phyloP scores from a whole-genome alignment of 179 eudicot species.

The Silene coronaria region DNA sequence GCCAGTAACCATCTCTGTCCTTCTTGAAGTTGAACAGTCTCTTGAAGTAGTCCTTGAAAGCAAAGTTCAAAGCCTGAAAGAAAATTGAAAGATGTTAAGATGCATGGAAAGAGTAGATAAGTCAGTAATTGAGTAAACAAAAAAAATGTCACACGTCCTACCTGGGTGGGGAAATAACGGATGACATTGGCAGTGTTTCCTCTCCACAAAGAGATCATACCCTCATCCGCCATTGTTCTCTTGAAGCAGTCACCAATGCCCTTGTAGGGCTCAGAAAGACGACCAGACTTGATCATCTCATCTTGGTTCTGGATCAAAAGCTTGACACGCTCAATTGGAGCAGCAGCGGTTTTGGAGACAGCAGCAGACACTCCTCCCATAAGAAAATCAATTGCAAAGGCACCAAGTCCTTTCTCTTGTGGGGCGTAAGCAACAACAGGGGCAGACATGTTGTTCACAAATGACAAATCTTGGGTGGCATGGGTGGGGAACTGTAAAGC shows the following conservation, averaged over 20 bases:
- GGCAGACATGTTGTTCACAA: conserved; percentile 34
- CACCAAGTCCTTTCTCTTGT: conserved; percentile 46
- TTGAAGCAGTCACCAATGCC: conserved; percentile 71
- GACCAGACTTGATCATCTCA: conserved; percentile 67
- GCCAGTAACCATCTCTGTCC: conserved; percentile 79
- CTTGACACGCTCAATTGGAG: conserved; percentile 81
- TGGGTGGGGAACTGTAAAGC: conserved; percentile 37
- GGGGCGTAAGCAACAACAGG: conserved; percentile 63
- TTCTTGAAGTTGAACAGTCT: conserved; percentile 77
- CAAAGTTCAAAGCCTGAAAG: conserved; percentile 76
- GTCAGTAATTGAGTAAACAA: not conserved
- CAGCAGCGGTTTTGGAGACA: conserved; percentile 75
- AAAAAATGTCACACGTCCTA: not conserved
- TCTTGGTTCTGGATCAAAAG: conserved; percentile 80
- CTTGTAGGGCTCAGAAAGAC: conserved; percentile 72
- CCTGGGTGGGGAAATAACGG: conserved; percentile 91
- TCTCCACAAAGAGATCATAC: conserved; percentile 58
- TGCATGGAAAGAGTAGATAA: not conserved
- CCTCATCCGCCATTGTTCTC: conserved; percentile 60
- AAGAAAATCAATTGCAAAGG: conserved; percentile 59
- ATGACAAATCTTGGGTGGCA: conserved; percentile 38
- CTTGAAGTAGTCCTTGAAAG: conserved; percentile 82
- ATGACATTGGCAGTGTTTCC: conserved; percentile 80
- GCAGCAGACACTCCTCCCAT: conserved; percentile 89
- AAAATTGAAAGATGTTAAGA: not conserved